A percentile compares a stretch with the other conserved stretches of the same genome.
These are phyloP conservation scores for Amylostereum chailletii DNA, from an alignment of 1,284 basidiomycete species.

Conservation along the genomic window DNA sequence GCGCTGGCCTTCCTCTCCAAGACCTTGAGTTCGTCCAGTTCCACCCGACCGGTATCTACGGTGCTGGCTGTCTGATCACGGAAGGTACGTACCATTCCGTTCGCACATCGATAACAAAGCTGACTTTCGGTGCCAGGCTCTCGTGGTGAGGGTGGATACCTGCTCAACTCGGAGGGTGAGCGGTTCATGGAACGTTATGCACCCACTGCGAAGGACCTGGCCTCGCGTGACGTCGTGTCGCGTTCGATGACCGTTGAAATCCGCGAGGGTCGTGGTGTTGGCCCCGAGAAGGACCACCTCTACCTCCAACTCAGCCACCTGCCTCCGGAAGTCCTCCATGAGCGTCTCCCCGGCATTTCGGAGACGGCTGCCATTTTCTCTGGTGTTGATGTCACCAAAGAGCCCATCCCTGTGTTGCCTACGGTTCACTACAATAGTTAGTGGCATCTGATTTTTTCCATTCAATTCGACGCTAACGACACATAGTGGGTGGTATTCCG, in stretches of 20 bases:
- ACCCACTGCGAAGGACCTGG: conserved; percentile 98
- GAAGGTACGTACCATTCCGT: conserved; percentile 53
- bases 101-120: not conserved
- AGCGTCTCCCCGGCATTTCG: conserved; percentile 98
- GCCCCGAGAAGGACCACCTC: conserved; percentile 97
- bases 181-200: conserved; percentile 99
- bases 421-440: conserved; percentile 95
- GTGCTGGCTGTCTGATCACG: conserved; percentile 97
- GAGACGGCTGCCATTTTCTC: conserved; percentile 99
- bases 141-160: conserved; percentile 98
- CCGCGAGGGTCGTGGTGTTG: conserved; percentile 97
- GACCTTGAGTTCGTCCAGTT: conserved; percentile 99
- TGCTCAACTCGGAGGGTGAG: conserved; percentile 98
- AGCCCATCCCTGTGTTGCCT: conserved; percentile 95
- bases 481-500: conserved; percentile 95
- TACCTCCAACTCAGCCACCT: conserved; percentile 97
- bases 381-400: conserved; percentile 99
- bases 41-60: conserved; percentile 99
- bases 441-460: conserved; percentile 18
- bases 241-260: conserved; percentile 99
- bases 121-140: conserved; percentile 52
- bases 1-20: conserved; percentile 95
- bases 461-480: too few relatives aligned
- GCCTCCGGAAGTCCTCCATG: conserved; percentile 92
- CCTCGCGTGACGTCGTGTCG: conserved; percentile 98